Percentiles rank a stretch among this genome's conserved stretches.
phyloP scores from a whole-genome alignment of 768 basidiomycete species.

The Mycena metata region DNA sequence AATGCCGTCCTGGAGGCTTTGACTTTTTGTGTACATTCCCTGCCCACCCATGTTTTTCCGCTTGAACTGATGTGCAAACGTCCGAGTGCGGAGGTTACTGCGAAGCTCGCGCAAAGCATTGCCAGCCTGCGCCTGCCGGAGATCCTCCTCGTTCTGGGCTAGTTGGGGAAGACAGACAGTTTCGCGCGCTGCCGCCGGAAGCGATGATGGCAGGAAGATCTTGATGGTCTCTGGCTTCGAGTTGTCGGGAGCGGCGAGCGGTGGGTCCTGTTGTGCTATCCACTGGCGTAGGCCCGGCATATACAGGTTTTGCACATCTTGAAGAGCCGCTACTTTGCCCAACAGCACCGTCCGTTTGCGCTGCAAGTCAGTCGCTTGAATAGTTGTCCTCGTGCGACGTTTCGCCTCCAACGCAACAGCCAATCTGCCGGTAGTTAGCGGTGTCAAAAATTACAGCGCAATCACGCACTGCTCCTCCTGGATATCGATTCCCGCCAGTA shows the following conservation, averaged over 20 bases:
- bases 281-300: conserved; percentile 1
- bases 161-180: conserved; percentile 32
- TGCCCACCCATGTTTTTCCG: conserved; percentile 28
- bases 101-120: conserved; percentile 37
- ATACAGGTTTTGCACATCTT: background rate
- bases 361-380: background rate
- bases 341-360: background rate
- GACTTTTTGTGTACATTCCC: conserved; percentile 32
- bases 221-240: conserved; percentile 30
- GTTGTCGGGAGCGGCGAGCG: background rate
- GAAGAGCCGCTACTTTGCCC: background rate
- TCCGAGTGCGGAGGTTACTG: conserved; percentile 35
- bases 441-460: no score
- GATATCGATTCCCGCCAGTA: conserved; percentile 24
- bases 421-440: no score
- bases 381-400: background rate
- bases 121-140: conserved; percentile 38
- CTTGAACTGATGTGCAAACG: conserved; percentile 36
- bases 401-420: background rate
- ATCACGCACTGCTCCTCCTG: conserved; percentile 25
- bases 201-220: conserved; percentile 41
- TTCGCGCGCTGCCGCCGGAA: background rate
- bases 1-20: conserved; percentile 33
- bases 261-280: background rate
- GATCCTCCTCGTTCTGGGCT: conserved; percentile 33